Evolutionary conservation across 1,284 basidiomycete species (phyloP).

Genomic region (Rhodotorula sp.): DNA sequence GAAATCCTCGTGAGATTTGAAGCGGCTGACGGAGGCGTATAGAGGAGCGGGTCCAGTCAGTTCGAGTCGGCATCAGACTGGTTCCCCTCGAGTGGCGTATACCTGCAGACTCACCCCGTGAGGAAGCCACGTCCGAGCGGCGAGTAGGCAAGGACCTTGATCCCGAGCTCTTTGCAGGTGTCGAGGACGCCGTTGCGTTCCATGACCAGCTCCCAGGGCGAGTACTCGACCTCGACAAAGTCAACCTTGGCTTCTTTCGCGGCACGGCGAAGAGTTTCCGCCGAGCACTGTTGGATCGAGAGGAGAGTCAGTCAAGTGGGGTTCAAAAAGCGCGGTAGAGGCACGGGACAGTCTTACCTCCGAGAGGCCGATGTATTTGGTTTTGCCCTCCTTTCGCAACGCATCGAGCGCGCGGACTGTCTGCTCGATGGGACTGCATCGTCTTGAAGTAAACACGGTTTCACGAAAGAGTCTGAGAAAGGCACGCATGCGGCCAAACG

Average conservation of each 20-base stretch:
- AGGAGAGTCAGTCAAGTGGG: too few relatives aligned
- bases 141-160: conserved; percentile 62
- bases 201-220: conserved; percentile 57
- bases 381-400: conserved; percentile 58
- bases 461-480: too few relatives aligned
- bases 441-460: too few relatives aligned
- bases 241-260: conserved; percentile 45
- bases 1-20: conserved; percentile 57
- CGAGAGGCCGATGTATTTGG: conserved; percentile 62
- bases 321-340: too few relatives aligned
- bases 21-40: conserved; percentile 48
- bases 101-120: conserved; percentile 49
- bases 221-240: conserved; percentile 48
- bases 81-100: too few relatives aligned
- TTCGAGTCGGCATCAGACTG: not conserved
- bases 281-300: conserved; percentile 46
- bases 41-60: not conserved
- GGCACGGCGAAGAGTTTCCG: conserved; percentile 62
- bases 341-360: conserved; percentile 51
- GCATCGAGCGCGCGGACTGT: conserved; percentile 52
- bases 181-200: conserved; percentile 50
- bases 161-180: conserved; percentile 48
- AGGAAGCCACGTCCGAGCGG: conserved; percentile 63
- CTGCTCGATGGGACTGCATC: conserved; percentile 51
- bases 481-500: not conserved